Base-by-base conservation (phyloP, 306 rosid species). In the Rubus idaeus region DNA sequence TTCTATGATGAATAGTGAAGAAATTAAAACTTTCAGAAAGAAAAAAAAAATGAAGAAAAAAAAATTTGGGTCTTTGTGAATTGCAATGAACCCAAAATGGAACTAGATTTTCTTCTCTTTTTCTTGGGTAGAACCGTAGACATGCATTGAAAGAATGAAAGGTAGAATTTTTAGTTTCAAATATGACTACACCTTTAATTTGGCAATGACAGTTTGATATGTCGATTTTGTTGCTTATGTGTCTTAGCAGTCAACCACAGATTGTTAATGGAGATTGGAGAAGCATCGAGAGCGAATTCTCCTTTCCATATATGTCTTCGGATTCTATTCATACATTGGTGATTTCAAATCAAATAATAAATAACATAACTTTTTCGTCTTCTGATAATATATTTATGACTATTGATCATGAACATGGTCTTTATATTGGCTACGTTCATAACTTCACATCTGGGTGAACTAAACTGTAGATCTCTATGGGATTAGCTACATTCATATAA, bases 391-490 rank as follows among this genome's bases (percentile, higher is more conserved):
- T 18, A 45, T 2, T 8, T 20, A 57, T 21, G 64, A 23, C 30
- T 10, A 10, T 57, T 20, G 64, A 57, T 21, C 17, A 8, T 47
- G 74, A 70, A 49, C 58, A 70, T 70, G 74, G 74, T 69, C 41
- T 1, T 9, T 21, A 47, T 13, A 17, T 4, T 47, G 74, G 8
- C 16, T 47, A 26, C 3, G 21, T 44, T 60, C 65, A 46, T 10
- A n/a, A n/a, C n/a, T n/a, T n/a, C n/a, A n/a, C n/a, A 45, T 46
- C 4, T 47, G 17, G 35, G 35, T 30, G 35, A 30, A 30, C 35
- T 30, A 30, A 30, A 30, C 35, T 30, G 35, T 30, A 30, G 2
- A 2, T 30, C 35, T 30, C 35, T 30, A 30, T 30, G 1, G 35
- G 35, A 30, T 30, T 30, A 30, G 35, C 35, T 30, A 30, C 35